Percentiles rank a stretch among this genome's conserved stretches.
Conservation (phyloP, 768 basidiomycete species). For the Vishniacozyma victoriae region DNA sequence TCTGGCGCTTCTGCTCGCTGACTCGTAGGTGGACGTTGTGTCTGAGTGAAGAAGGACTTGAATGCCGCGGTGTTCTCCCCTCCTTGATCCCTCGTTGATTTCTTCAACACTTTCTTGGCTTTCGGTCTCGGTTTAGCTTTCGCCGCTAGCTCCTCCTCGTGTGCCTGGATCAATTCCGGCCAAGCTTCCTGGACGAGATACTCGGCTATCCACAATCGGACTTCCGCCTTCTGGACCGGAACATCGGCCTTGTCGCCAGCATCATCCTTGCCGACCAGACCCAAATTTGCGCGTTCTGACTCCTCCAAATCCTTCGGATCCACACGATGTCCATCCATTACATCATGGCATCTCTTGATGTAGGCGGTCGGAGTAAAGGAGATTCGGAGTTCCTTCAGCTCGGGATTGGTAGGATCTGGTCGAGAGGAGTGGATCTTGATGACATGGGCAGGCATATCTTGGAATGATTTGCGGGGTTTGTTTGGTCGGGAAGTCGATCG, state of each 20-base stretch:
- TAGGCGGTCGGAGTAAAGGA: constrained; percentile 66
- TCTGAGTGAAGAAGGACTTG: constrained; percentile 11
- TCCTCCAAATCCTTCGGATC: constrained; percentile 50
- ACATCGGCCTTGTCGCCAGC: constrained; percentile 34
- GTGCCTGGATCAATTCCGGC: constrained; percentile 61
- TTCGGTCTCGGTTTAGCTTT: constrained; percentile 56
- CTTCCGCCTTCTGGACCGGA: constrained; percentile 52
- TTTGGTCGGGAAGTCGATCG: constrained; percentile 55
- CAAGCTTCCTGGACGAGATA: constrained; percentile 66
- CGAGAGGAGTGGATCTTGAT: constrained; percentile 63
- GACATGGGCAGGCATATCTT: constrained; percentile 45
- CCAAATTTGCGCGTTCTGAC: constrained; percentile 48
- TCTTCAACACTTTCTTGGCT: constrained; percentile 42
- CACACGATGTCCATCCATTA: constrained; percentile 59
- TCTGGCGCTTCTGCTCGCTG: background rate
- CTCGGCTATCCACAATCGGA: constrained; percentile 74
- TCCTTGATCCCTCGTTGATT: background rate
- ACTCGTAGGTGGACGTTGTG: too few species aligned
- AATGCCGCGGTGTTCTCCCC: constrained; percentile 7
- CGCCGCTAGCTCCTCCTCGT: constrained; percentile 57
- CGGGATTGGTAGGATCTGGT: constrained; percentile 61
- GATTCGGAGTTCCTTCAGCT: constrained; percentile 70
- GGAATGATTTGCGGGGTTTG: constrained; percentile 45
- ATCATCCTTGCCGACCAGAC: constrained; percentile 50
- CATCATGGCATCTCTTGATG: constrained; percentile 60